Conservation (phyloP, 352 stramenopile genomes). For the Phytophthora quininea region DNA sequence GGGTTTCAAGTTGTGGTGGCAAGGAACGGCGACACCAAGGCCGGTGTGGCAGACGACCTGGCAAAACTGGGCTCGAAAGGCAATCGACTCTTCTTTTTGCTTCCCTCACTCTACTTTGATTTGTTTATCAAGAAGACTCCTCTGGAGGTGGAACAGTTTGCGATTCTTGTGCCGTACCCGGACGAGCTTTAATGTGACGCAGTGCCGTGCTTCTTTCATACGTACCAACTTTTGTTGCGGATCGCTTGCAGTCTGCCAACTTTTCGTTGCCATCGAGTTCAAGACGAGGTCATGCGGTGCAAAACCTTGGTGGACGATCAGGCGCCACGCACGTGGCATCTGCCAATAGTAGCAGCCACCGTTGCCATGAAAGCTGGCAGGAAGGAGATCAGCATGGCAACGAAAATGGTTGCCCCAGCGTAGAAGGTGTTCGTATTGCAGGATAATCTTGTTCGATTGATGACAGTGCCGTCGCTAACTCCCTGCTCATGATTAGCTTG, state of each 20-base stretch:
- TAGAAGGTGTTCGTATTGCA: no score
- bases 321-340: background rate
- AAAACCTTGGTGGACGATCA: background rate
- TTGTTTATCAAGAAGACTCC: conserved; percentile 38
- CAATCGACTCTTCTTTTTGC: conserved; percentile 41
- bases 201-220: background rate
- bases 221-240: background rate
- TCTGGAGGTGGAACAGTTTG: conserved; percentile 35
- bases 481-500: background rate
- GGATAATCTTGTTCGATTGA: background rate
- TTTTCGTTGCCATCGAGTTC: background rate
- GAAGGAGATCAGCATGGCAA: background rate
- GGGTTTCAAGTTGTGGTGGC: conserved; percentile 39
- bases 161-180: conserved; percentile 38
- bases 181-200: conserved; percentile 20
- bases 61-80: conserved; percentile 32
- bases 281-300: no score
- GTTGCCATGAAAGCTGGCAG: background rate
- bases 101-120: conserved; percentile 41
- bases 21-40: conserved; percentile 32
- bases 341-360: background rate
- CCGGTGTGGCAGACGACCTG: conserved; percentile 29
- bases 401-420: background rate
- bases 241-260: background rate
- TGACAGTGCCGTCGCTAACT: background rate